Evolutionary conservation across 768 basidiomycete species (phyloP).

Genomic region (Saitozyma podzolica): DNA sequence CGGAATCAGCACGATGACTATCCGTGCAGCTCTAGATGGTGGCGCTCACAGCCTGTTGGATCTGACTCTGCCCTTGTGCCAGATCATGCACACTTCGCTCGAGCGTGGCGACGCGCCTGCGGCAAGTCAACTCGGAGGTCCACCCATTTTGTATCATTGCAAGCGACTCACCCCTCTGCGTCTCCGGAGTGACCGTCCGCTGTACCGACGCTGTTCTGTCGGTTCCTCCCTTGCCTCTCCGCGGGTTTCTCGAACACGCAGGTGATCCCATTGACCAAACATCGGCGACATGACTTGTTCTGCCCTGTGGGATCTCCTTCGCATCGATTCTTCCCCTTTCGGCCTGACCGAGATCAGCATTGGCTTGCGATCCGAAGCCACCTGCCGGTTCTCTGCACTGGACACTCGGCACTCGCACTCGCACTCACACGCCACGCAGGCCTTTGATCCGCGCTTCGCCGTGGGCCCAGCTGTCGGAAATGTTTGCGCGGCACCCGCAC

Average conservation of each 20-base stretch:
- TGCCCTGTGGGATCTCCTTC: constrained; percentile 38
- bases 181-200: constrained; percentile 14
- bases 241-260: constrained; percentile 48
- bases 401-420: too few relatives aligned
- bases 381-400: background rate
- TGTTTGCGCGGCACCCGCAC: background rate
- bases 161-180: constrained; percentile 32
- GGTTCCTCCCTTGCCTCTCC: constrained; percentile 17
- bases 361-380: background rate
- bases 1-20: background rate
- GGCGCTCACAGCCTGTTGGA: constrained; percentile 40
- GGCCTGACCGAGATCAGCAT: constrained; percentile 24
- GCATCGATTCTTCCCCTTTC: constrained; percentile 50
- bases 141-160: background rate
- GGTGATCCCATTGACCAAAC: constrained; percentile 32
- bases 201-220: constrained; percentile 17
- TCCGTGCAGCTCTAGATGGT: background rate
- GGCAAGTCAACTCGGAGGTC: background rate
- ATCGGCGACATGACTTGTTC: constrained; percentile 34
- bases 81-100: constrained; percentile 42
- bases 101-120: constrained; percentile 35
- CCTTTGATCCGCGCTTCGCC: constrained; percentile 38
- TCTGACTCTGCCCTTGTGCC: constrained; percentile 44
- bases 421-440: constrained; percentile 39
- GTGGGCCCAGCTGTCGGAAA: background rate